Evolutionary conservation across 2,329 filamentous ascomycete genomes (phyloP), one percentile per base, ranked within the genome.

Genomic region (Fonsecaea pugnacius): DNA sequence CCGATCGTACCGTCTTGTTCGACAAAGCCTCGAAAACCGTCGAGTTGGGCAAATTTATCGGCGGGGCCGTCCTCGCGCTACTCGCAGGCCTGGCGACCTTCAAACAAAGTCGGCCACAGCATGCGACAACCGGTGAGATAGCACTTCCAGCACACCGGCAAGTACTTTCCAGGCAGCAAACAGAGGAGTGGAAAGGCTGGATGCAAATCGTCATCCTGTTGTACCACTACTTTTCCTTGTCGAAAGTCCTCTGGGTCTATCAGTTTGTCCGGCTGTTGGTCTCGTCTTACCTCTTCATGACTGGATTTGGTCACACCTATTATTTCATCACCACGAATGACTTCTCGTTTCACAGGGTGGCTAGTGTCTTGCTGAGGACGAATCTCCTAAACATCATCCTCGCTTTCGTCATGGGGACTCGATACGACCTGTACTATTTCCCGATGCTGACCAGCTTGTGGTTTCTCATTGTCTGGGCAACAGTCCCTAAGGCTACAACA

Each of bases 111-210:
- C 43, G 35, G 48, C n/a, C 7, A 24, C 12, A 33, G 7, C 4
- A 48, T 18, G 9, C 14, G 35, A 38, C 16, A 14, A 16, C 32
- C 18, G 50, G 43, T 48, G 52, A 56, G 38, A 56, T 33, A 9
- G n/a, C 32, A 18, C 16, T 16, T 12, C 24, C 30, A n/a, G 12
- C 24, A 21, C 10, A 48, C 30, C 32, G n/a, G 9, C 43, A 52
- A 43, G 82, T 84, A 59, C 75, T 88, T 4, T 79, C 82, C 0
- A 79, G 86, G 57, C 78, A 82, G 52, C 84, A 88, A 68, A 85
- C 84, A 0, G 82, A 88, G 66, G 87, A 89, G 72, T 87, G 86
- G 82, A 89, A 88, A 75, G 87, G 87, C 1, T 84, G 85, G 79
- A 86, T 89, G 84, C 86, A 88, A 67, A 78, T 80, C 14, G 74